Conservation (phyloP, 805 yeast species). For the Candida schatavii region DNA sequence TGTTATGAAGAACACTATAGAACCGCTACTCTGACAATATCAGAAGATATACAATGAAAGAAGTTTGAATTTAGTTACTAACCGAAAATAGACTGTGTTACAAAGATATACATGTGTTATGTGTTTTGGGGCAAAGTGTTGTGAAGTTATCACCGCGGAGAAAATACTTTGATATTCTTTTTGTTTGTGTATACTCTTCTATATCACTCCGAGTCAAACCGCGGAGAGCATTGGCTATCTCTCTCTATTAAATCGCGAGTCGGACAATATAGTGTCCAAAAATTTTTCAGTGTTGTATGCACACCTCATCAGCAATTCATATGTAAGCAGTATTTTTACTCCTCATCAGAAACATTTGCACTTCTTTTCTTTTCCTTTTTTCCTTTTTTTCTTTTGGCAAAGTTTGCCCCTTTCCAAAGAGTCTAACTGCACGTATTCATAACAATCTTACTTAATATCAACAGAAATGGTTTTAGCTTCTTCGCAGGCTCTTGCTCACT, state of each 20-base stretch:
- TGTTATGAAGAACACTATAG: slow-evolving; percentile 21
- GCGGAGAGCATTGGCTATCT: slow-evolving; percentile 1
- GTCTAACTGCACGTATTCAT: slow-evolving; percentile 1
- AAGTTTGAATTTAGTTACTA: too few relatives aligned
- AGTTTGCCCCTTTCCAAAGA: slow-evolving; percentile 27
- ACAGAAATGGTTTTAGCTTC: slow-evolving; percentile 33
- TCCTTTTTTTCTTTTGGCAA: slow-evolving; percentile 41
- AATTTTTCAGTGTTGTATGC: slow-evolving; percentile 1
- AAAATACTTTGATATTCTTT: too few relatives aligned
- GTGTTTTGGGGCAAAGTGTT: too few relatives aligned
- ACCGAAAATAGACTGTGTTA: too few relatives aligned
- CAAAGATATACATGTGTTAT: too few relatives aligned
- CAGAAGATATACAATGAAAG: neutral
- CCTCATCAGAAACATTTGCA: neutral
- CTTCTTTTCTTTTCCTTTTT: slow-evolving; percentile 1
- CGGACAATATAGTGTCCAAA: slow-evolving; percentile 1
- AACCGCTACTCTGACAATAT: slow-evolving; percentile 34
- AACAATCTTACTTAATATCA: slow-evolving; percentile 3
- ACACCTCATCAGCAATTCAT: neutral
- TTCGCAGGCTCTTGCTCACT: slow-evolving; percentile 64
- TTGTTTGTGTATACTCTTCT: too few relatives aligned
- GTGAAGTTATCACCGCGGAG: too few relatives aligned
- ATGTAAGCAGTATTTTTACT: neutral
- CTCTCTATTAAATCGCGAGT: slow-evolving; percentile 3
- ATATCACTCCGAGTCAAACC: slow-evolving; percentile 5